Conservation (phyloP, 768 basidiomycete species). For the button mushroom (Agaricus bisporus) region DNA sequence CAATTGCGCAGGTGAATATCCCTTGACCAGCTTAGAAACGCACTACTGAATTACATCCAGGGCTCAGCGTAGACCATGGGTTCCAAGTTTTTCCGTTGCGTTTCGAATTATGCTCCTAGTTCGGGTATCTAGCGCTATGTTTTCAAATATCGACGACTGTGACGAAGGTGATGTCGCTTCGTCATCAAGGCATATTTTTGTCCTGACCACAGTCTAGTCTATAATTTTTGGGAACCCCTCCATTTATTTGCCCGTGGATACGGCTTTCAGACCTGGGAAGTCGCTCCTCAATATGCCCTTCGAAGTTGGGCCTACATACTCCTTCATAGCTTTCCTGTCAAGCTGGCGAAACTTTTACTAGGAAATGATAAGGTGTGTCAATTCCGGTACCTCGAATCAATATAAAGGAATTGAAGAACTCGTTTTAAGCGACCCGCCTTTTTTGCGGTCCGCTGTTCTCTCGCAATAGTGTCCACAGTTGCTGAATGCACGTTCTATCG, state of each 20-base stretch:
- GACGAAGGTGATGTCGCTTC: constrained; percentile 71
- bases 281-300: constrained; percentile 85
- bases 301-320: constrained; percentile 93
- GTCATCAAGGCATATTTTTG: not conserved
- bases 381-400: not conserved
- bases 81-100: constrained; percentile 78
- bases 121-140: constrained; percentile 86
- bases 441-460: constrained; percentile 78
- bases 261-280: constrained; percentile 98
- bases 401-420: constrained; percentile 3
- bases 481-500: constrained; percentile 84
- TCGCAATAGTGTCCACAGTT: constrained; percentile 66
- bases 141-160: constrained; percentile 90
- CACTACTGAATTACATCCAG: constrained; percentile 26
- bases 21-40: not conserved
- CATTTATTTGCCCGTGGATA: constrained; percentile 83
- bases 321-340: constrained; percentile 67
- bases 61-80: constrained; percentile 74
- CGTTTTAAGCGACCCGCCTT: constrained; percentile 70
- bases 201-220: constrained; percentile 48
- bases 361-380: constrained; percentile 57
- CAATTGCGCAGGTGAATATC: constrained; percentile 59
- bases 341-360: constrained; percentile 43
- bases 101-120: constrained; percentile 78
- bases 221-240: constrained; percentile 98